phyloP scores from a whole-genome alignment of 2,329 filamentous ascomycete species.

The Penicillium brasilianum region DNA sequence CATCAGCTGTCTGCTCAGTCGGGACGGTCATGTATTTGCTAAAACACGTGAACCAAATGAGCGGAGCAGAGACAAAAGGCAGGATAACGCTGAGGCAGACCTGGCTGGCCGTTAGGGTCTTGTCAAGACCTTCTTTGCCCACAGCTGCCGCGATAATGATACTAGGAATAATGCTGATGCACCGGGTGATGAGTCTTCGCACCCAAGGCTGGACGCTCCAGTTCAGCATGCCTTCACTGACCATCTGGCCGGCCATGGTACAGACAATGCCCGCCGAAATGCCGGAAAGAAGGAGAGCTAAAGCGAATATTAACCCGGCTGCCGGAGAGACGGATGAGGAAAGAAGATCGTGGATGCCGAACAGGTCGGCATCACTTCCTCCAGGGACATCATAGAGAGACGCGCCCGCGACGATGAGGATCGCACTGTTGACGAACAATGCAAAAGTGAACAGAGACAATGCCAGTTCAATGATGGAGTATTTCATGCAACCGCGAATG shows the following conservation, averaged over 20 bases:
- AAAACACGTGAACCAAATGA: slow-evolving; percentile 84
- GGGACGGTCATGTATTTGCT: slow-evolving; percentile 78
- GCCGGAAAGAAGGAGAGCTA: slow-evolving; percentile 79
- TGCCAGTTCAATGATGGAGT: slow-evolving; percentile 72
- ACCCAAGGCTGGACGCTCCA: slow-evolving; percentile 79
- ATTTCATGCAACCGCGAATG: slow-evolving; percentile 75
- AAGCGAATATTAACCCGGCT: slow-evolving; percentile 81
- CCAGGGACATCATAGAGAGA: slow-evolving; percentile 69
- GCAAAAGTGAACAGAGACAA: slow-evolving; percentile 81
- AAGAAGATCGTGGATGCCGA: slow-evolving; percentile 78
- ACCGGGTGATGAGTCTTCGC: slow-evolving; percentile 75
- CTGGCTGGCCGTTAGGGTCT: slow-evolving; percentile 75
- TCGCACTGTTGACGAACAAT: slow-evolving; percentile 81
- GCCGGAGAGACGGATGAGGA: slow-evolving; percentile 70
- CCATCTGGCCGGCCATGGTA: slow-evolving; percentile 89
- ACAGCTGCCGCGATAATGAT: slow-evolving; percentile 84
- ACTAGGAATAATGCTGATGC: slow-evolving; percentile 78
- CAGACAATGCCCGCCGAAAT: slow-evolving; percentile 84
- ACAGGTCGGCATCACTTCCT: slow-evolving; percentile 75
- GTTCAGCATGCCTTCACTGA: slow-evolving; percentile 78
- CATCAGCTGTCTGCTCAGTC: slow-evolving; percentile 47
- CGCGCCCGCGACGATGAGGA: slow-evolving; percentile 80
- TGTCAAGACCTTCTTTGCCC: slow-evolving; percentile 70
- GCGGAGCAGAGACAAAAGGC: slow-evolving; percentile 79
- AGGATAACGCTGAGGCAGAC: slow-evolving; percentile 78